Percentiles rank a stretch among this genome's conserved stretches.
Evolutionary conservation across 164 flowering plant genomes (phyloP).

Genomic region (Macadamia integrifolia): DNA sequence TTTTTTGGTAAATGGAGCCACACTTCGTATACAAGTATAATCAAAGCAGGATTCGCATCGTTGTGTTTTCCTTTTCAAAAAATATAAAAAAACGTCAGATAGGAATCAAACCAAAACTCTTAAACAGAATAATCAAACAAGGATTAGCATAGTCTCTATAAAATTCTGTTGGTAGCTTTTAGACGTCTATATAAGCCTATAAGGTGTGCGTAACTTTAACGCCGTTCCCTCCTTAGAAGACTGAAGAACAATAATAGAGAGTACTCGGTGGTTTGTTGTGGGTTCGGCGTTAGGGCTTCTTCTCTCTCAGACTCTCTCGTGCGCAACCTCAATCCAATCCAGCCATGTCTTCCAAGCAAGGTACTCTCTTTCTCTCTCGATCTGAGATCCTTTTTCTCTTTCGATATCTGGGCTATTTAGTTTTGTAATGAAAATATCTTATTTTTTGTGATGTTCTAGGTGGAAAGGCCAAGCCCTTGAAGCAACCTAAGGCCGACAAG

Average conservation of each 20-base stretch:
- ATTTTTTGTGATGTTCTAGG: slow-evolving; percentile 27
- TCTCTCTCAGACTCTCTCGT: slow-evolving; percentile 3
- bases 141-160: too few relatives aligned
- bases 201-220: background rate
- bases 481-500: slow-evolving; percentile 68
- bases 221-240: background rate
- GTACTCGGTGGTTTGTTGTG: background rate
- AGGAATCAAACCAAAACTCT: too few relatives aligned
- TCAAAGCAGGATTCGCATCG: too few relatives aligned
- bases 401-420: slow-evolving; percentile 3
- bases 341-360: slow-evolving; percentile 77
- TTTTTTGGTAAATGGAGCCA: too few relatives aligned
- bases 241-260: background rate
- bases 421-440: background rate
- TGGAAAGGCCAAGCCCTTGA: slow-evolving; percentile 84
- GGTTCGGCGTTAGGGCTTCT: slow-evolving; percentile 1
- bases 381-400: background rate
- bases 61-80: too few relatives aligned
- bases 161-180: too few relatives aligned
- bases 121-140: too few relatives aligned
- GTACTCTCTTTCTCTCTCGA: slow-evolving; percentile 17
- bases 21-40: too few relatives aligned
- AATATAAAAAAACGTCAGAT: too few relatives aligned
- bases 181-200: too few relatives aligned
- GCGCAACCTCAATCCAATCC: slow-evolving; percentile 16